Percentiles rank a stretch among this genome's conserved stretches.
phyloP scores from a whole-genome alignment of 2,329 filamentous ascomycete species.

The Gnomoniopsis smithogilvyi region DNA sequence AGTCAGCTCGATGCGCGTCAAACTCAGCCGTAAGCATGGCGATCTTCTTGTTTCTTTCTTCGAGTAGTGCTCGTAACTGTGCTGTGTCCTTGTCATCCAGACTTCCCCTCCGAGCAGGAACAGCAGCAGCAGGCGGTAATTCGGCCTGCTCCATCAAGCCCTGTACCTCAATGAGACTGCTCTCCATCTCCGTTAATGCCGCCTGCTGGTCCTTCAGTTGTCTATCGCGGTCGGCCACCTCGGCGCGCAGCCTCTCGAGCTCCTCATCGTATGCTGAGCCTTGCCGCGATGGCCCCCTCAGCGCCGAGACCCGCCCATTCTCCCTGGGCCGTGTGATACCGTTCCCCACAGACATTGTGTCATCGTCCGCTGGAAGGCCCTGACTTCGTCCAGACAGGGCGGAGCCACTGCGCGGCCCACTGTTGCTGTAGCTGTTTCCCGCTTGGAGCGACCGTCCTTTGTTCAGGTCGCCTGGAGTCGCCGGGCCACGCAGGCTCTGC shows the following conservation, averaged over 20 bases:
- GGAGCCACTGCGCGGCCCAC: constrained; percentile 57
- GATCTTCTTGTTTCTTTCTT: constrained; percentile 97
- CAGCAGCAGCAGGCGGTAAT: constrained; percentile 24
- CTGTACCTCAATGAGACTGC: constrained; percentile 74
- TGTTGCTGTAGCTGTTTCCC: constrained; percentile 48
- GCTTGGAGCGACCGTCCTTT: constrained; percentile 46
- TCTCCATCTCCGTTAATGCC: constrained; percentile 86
- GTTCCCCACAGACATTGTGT: constrained; percentile 49
- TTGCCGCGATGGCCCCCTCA: constrained; percentile 51
- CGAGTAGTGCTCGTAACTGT: constrained; percentile 76
- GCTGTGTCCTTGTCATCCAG: constrained; percentile 68
- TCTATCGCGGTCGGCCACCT: constrained; percentile 79
- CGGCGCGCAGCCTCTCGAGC: constrained; percentile 65
- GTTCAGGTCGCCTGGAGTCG: constrained; percentile 56
- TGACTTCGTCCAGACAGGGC: constrained; percentile 49
- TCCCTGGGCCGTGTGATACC: constrained; percentile 45
- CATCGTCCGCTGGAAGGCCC: constrained; percentile 52
- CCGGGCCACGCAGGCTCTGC: constrained; percentile 55
- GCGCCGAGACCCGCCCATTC: constrained; percentile 38
- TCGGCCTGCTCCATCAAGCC: constrained; percentile 62
- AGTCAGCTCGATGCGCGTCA: constrained; percentile 90
- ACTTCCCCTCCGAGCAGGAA: constrained; percentile 40
- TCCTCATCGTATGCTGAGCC: constrained; percentile 61
- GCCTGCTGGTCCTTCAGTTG: constrained; percentile 86
- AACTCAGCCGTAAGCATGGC: constrained; percentile 90